Evolutionary conservation across 371 early-diverging fungal genomes (phyloP).

Genomic region (Mucor indicus): DNA sequence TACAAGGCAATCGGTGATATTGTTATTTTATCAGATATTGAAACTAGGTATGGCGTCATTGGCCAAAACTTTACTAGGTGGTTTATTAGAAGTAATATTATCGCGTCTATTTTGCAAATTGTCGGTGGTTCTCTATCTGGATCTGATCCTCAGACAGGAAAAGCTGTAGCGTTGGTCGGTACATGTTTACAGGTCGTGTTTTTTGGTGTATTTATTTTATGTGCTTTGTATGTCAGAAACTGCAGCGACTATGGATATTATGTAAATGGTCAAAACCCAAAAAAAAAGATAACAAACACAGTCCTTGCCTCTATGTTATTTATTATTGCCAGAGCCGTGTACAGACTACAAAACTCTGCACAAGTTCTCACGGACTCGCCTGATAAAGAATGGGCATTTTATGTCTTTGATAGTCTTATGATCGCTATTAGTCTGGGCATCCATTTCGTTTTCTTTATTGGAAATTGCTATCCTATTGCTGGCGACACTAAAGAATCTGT

Average conservation of each 20-base stretch:
- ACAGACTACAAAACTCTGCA: not conserved
- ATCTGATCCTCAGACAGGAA: not conserved
- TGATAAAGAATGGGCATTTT: constrained; percentile 4
- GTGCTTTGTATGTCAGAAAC: not conserved
- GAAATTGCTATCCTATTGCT: no score
- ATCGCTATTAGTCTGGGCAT: not conserved
- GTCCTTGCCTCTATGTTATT: not conserved
- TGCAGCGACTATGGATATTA: not conserved
- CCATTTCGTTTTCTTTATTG: no score
- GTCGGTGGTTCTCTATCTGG: constrained; percentile 1
- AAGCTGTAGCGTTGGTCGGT: not conserved
- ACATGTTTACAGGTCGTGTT: not conserved
- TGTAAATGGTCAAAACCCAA: not conserved
- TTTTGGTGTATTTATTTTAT: not conserved
- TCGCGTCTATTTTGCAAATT: not conserved
- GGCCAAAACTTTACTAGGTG: not conserved
- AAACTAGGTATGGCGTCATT: not conserved
- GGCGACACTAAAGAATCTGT: no score
- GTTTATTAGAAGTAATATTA: not conserved
- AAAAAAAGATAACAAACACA: not conserved
- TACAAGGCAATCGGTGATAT: not conserved
- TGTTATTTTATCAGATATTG: not conserved
- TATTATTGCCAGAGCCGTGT: not conserved
- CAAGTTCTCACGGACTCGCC: not conserved
- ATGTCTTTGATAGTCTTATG: constrained; percentile 8